A percentile compares a stretch with the other conserved stretches of the same genome.
Conservation (phyloP, 257 asterid species). For the Plantago major region DNA sequence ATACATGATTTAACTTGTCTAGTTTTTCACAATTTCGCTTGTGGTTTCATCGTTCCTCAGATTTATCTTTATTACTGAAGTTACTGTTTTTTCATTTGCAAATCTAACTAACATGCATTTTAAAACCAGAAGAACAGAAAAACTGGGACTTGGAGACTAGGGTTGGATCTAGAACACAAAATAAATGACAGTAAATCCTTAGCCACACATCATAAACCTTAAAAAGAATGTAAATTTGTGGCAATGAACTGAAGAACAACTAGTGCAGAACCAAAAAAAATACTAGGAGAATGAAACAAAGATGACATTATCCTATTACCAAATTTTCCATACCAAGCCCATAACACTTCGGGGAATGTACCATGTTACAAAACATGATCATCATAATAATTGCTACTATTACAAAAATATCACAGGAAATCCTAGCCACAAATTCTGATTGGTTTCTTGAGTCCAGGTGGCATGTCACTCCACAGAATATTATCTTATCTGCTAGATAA, state of each 20-base stretch:
- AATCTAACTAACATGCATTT: no score
- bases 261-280: no score
- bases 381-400: no score
- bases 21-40: no score
- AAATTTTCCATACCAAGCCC: slow-evolving; percentile 29
- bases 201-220: not conserved
- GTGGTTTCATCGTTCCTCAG: no score
- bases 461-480: slow-evolving; percentile 36
- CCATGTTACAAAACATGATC: slow-evolving; percentile 11
- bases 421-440: slow-evolving; percentile 50
- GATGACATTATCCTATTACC: slow-evolving; percentile 20
- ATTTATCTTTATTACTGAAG: no score
- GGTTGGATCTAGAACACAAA: no score
- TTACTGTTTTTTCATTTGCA: no score
- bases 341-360: slow-evolving; percentile 21
- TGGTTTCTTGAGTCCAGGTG: slow-evolving; percentile 46
- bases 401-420: slow-evolving; percentile 36
- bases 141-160: no score
- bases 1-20: no score
- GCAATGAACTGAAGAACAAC: slow-evolving; percentile 10
- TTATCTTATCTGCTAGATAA: slow-evolving; percentile 55
- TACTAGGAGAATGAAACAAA: no score
- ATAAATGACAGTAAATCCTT: not conserved
- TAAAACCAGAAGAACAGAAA: no score
- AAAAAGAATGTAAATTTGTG: slow-evolving; percentile 3